These are phyloP conservation scores for Ramalina peruviana DNA, from an alignment of 495 filamentous ascomycete species.

Conservation along the genomic window DNA sequence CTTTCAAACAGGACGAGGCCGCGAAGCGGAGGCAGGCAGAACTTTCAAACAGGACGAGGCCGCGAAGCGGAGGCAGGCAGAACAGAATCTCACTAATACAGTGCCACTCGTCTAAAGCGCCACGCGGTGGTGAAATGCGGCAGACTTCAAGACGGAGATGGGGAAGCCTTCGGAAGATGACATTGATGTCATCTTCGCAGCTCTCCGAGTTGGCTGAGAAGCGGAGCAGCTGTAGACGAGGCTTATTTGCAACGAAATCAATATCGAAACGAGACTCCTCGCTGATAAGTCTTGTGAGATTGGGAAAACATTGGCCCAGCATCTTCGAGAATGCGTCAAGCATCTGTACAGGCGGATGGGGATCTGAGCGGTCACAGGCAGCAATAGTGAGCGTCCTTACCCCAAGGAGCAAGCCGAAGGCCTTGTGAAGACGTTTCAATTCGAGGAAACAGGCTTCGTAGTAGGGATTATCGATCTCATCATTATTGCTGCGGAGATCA, in stretches of 20 bases:
- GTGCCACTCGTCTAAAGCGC: not conserved
- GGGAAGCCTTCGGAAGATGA: slow-evolving; percentile 4
- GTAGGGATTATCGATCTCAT: slow-evolving; percentile 12
- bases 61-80: not conserved
- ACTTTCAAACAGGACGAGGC: slow-evolving; percentile 5
- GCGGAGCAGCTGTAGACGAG: slow-evolving; percentile 9
- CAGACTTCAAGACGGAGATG: slow-evolving; percentile 10
- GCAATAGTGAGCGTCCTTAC: slow-evolving; percentile 15
- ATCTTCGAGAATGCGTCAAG: slow-evolving; percentile 10
- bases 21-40: not conserved
- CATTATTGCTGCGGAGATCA: not conserved
- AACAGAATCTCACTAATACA: slow-evolving; percentile 1
- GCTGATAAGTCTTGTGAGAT: slow-evolving; percentile 5
- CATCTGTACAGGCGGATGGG: slow-evolving; percentile 8
- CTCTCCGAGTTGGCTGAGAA: slow-evolving; percentile 9
- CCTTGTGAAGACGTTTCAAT: slow-evolving; percentile 5
- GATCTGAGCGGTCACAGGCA: slow-evolving; percentile 3
- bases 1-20: slow-evolving; percentile 5
- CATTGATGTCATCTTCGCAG: slow-evolving; percentile 2
- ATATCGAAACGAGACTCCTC: slow-evolving; percentile 6
- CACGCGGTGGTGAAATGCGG: slow-evolving; percentile 3
- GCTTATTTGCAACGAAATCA: slow-evolving; percentile 6
- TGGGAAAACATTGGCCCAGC: slow-evolving; percentile 9
- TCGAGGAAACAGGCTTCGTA: slow-evolving; percentile 15
- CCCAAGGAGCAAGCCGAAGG: slow-evolving; percentile 7